Evolutionary conservation across 176 grass and related monocot species (phyloP).

Genomic region (sorghum (Sorghum bicolor)): DNA sequence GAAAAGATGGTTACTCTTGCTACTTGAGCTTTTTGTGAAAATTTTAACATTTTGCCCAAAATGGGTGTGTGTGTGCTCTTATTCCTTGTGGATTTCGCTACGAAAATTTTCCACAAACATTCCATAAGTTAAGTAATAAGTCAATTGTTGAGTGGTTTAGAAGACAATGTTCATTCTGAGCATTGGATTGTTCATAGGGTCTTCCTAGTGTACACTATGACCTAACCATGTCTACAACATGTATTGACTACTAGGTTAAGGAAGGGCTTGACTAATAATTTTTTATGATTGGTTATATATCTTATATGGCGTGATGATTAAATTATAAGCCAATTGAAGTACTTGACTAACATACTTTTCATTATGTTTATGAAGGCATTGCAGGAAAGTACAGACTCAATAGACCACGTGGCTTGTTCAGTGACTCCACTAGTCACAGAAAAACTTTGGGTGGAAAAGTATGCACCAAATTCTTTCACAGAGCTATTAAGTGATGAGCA

Average conservation of each 20-base stretch:
- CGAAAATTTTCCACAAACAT: neutral
- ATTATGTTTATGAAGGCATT: slow-evolving; percentile 55
- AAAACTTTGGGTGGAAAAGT: slow-evolving; percentile 96
- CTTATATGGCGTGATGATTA: neutral
- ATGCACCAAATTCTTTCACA: slow-evolving; percentile 82
- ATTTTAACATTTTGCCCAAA: neutral
- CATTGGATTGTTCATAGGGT: neutral
- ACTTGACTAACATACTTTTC: slow-evolving; percentile 15
- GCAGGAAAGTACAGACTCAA: slow-evolving; percentile 55
- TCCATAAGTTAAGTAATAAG: neutral
- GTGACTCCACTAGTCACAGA: slow-evolving; percentile 48
- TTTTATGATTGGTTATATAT: neutral
- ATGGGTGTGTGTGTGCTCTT: neutral
- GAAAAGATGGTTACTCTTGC: neutral
- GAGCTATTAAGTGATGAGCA: slow-evolving; percentile 93
- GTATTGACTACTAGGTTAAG: neutral
- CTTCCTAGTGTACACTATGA: neutral
- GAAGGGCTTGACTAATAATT: neutral
- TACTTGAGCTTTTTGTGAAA: neutral
- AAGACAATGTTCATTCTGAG: neutral
- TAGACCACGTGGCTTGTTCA: slow-evolving; percentile 25
- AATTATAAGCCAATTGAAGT: neutral
- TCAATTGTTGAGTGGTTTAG: neutral
- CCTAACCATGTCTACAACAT: neutral
- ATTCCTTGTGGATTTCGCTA: neutral